phyloP scores from a whole-genome alignment of 1,284 basidiomycete genomes.

The Pseudozyma sp. region DNA sequence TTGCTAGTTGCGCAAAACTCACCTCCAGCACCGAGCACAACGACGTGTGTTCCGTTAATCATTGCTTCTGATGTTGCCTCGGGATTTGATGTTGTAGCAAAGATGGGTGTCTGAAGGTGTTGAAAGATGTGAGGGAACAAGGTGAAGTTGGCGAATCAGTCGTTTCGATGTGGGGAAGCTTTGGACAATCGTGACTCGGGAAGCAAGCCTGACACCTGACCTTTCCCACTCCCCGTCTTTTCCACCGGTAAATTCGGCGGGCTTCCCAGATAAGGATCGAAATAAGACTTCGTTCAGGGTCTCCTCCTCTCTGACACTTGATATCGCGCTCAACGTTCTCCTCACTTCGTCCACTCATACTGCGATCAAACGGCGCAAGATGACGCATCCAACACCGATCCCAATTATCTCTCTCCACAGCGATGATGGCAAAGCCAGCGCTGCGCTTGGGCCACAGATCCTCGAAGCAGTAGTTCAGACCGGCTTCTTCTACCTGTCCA shows the following conservation, averaged over 20 bases:
- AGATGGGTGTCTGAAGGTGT: neutral
- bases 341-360: neutral
- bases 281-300: conserved; percentile 13
- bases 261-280: neutral
- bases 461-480: conserved; percentile 41
- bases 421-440: neutral
- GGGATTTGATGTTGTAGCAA: neutral
- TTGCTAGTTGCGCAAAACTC: conserved; percentile 2
- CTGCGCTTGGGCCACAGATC: conserved; percentile 30
- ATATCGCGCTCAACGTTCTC: neutral
- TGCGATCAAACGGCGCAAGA: conserved; percentile 3
- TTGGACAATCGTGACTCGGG: neutral
- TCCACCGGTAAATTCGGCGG: conserved; percentile 24
- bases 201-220: no score
- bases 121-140: neutral
- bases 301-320: neutral
- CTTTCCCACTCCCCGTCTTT: conserved; percentile 12
- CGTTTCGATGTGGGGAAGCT: neutral
- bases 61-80: neutral
- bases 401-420: conserved; percentile 39
- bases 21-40: conserved; percentile 60
- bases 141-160: neutral
- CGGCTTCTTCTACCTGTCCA: conserved; percentile 61
- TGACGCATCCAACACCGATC: conserved; percentile 28
- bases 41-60: conserved; percentile 21